Evolutionary conservation across 257 asterid genomes (phyloP).

Genomic region (Prunella vulgaris): DNA sequence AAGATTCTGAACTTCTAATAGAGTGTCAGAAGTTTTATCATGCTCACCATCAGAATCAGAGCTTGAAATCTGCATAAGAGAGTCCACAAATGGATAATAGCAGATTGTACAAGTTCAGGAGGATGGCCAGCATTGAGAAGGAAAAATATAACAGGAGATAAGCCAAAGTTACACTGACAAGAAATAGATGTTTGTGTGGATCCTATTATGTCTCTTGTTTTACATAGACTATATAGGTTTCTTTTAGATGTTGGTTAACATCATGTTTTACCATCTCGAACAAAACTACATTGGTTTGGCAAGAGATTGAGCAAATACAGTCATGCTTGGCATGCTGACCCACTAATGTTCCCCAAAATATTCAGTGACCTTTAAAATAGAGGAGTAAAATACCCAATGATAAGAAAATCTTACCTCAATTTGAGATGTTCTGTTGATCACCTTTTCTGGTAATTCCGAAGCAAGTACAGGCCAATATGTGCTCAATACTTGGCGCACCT

Average conservation of each 20-base stretch:
- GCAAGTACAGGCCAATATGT: constrained; percentile 69
- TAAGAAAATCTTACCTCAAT: constrained; percentile 34
- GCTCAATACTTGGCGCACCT: constrained; percentile 66
- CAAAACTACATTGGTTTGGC: background rate
- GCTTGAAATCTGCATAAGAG: constrained; percentile 42
- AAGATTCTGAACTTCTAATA: constrained; percentile 30
- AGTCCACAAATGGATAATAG: constrained; percentile 15
- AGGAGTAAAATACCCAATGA: background rate
- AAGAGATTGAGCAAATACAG: background rate
- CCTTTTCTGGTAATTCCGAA: constrained; percentile 41
- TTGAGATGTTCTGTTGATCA: constrained; percentile 36
- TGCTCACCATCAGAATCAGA: constrained; percentile 67
- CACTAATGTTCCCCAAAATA: background rate
- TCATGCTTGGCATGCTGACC: background rate
- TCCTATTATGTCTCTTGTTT: background rate
- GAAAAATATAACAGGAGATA: background rate
- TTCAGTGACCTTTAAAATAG: background rate
- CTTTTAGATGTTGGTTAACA: background rate
- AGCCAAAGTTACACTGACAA: background rate
- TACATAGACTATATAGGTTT: background rate
- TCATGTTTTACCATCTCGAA: background rate
- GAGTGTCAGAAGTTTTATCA: constrained; percentile 19
- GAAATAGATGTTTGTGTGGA: background rate
- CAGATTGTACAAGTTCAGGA: background rate
- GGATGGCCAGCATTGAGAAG: background rate